Evolutionary conservation across 2,329 filamentous ascomycete species (phyloP), one percentile per base, ranked within the genome.

Genomic region (Pseudogymnoascus verrucosus): DNA sequence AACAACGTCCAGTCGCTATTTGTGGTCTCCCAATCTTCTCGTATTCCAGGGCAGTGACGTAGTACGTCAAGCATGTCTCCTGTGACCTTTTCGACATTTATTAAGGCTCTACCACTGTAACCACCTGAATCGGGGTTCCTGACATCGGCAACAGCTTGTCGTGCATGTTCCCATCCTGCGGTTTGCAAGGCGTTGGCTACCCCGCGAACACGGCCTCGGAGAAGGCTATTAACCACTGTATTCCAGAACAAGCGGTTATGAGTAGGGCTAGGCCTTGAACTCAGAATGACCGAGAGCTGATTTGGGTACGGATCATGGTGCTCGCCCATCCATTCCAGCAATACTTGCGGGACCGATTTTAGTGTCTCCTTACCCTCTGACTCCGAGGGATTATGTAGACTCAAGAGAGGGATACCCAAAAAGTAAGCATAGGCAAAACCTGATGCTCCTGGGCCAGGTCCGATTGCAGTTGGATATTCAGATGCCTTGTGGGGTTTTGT

Each of bases 221-320:
- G 79, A 21, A 93, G 79, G 12, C 86, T 80, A 63, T 85, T 84
- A 69, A 88, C 89, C n/a, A 96, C 79, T 1, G 86, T 86, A 71
- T 93, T 90, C 93, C 93, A 98, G 76, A 91, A 98, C 37, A 89
- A 79, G 26, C 82, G 79, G 70, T 95, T 90, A 47, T 86, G 85
- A 1, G 91, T 89, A 21, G 92, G 90, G 65, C 89, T 89, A 0
- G 90, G 89, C 54, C 81, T 81, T 68, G 86, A 77, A 28, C 81
- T 80, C 66, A 84, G 78, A 23, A 97, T 82, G 3, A 86, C 80
- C 39, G 85, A 79, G 23, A 89, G 78, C 70, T 93, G 89, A 61
- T 85, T 81, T 1, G 82, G 81, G 69, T 89, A 89, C 26, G 88
- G 82, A 66, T 89, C 86, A 72, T 96, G 91, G 71, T 90, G 84